Base-by-base conservation (phyloP, 2,329 filamentous ascomycete genomes). In the Cryphonectria radicalis region DNA sequence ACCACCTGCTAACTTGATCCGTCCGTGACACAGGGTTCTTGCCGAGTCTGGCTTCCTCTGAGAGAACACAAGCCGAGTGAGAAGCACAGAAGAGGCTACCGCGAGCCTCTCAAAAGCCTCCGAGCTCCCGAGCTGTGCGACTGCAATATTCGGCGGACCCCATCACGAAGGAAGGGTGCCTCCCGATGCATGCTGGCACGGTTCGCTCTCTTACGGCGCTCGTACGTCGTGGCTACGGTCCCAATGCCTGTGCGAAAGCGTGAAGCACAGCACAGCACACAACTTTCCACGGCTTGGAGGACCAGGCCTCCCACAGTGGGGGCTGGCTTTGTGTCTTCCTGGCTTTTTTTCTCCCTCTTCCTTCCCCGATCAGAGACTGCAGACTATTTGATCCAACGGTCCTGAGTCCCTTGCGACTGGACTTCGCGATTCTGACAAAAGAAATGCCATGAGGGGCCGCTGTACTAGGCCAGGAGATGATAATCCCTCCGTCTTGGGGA, bases 41-140 rank as follows among this genome's bases (percentile, higher is more conserved):
- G 87, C 87, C 76, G 87, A 89, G 79, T 89, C 87, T 74, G 87
- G 87, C 76, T 89, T 89, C 80, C 84, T 89, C 74, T 89, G 82
- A 85, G 68, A 32, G 43, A 60, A 32, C 40, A 60, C 42, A 67
- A 67, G 42, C 63, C 66, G 57, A 67, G 32, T 42, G 60, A 66
- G 60, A 66, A 64, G 64, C 62, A 69, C 25, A 63, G 50, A 42
- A 55, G 63, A 63, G 46, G 55, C 40, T 40, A 64, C 40, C 25
- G 66, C 64, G 57, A 53, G 40, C 63, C 50, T 64, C 55, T 60
- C 50, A 67, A 40, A 32, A 28, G 40, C 19, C 46, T 35, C 69
- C 69, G 63, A 67, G 63, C 63, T 59, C 46, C 57, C 67, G 50
- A 62, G 50, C 50, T 71, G 59, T 62, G 59, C 59, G 22, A 62